phyloP scores from a whole-genome alignment of 1,139 yeast genomes.

The Blastobotrys ciferrii region DNA sequence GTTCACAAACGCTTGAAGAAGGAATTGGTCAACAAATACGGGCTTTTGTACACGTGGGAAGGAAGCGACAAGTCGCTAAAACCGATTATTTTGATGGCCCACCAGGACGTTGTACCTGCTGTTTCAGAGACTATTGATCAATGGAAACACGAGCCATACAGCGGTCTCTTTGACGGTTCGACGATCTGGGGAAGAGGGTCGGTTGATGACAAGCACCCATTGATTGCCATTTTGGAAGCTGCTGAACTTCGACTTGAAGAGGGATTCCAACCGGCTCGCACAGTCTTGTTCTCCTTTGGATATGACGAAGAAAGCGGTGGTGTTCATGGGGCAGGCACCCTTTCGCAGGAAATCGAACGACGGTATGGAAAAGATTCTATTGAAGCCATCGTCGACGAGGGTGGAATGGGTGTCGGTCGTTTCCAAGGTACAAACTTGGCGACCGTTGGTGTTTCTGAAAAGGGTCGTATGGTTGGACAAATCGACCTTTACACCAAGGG shows the following conservation, averaged over 20 bases:
- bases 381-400: slow-evolving; percentile 62
- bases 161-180: slow-evolving; percentile 63
- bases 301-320: slow-evolving; percentile 70
- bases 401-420: slow-evolving; percentile 45
- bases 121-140: slow-evolving; percentile 51
- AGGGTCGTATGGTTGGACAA: slow-evolving; percentile 58
- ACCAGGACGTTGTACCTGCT: slow-evolving; percentile 85
- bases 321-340: slow-evolving; percentile 50
- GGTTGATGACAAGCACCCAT: slow-evolving; percentile 58
- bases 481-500: slow-evolving; percentile 59
- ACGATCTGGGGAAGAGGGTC: slow-evolving; percentile 65
- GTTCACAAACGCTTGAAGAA: slow-evolving; percentile 50
- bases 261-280: slow-evolving; percentile 53
- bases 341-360: slow-evolving; percentile 46
- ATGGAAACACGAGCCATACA: slow-evolving; percentile 72
- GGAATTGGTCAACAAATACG: slow-evolving; percentile 62
- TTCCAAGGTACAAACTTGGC: slow-evolving; percentile 51
- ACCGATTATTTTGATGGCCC: slow-evolving; percentile 71
- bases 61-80: slow-evolving; percentile 54
- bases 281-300: slow-evolving; percentile 61
- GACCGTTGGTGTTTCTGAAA: slow-evolving; percentile 62
- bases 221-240: slow-evolving; percentile 59
- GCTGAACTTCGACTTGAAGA: slow-evolving; percentile 50
- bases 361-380: slow-evolving; percentile 57
- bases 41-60: slow-evolving; percentile 64